A percentile compares a stretch with the other conserved stretches of the same genome.
Evolutionary conservation across 768 basidiomycete genomes (phyloP).

Genomic region (Tylopilus subfusipes): DNA sequence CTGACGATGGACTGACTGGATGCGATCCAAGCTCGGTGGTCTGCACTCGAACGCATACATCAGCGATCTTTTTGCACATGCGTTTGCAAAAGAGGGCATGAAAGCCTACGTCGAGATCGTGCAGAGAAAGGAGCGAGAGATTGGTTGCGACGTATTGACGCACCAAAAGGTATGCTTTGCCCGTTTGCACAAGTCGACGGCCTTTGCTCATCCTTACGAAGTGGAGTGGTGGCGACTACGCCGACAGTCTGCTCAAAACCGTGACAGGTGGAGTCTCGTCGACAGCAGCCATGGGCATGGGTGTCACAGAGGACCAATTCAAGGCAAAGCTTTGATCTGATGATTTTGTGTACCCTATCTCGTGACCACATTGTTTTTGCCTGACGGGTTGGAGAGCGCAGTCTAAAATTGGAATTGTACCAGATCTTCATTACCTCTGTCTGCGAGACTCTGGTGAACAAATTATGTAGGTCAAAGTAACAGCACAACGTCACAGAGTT

Average conservation of each 20-base stretch:
- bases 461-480: not conserved
- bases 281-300: conserved; percentile 98
- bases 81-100: conserved; percentile 94
- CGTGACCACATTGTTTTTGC: not conserved
- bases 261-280: conserved; percentile 97
- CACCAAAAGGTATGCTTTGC: conserved; percentile 80
- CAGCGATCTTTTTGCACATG: conserved; percentile 84
- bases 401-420: not conserved
- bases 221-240: conserved; percentile 96
- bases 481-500: not conserved
- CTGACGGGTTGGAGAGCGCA: not conserved
- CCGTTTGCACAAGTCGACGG: not conserved
- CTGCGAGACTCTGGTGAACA: not conserved
- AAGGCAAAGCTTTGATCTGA: conserved; percentile 40
- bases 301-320: conserved; percentile 92
- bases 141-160: conserved; percentile 93
- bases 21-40: conserved; percentile 71
- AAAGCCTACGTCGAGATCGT: conserved; percentile 97
- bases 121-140: conserved; percentile 87
- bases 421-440: conserved; percentile 8
- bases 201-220: conserved; percentile 32
- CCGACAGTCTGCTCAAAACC: conserved; percentile 88
- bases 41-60: conserved; percentile 98
- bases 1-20: conserved; percentile 1
- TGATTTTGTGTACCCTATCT: conserved; percentile 1